Evolutionary conservation across 805 yeast species (phyloP), one percentile per base, ranked within the genome.

Genomic region (Wickerhamiella nectarea): DNA sequence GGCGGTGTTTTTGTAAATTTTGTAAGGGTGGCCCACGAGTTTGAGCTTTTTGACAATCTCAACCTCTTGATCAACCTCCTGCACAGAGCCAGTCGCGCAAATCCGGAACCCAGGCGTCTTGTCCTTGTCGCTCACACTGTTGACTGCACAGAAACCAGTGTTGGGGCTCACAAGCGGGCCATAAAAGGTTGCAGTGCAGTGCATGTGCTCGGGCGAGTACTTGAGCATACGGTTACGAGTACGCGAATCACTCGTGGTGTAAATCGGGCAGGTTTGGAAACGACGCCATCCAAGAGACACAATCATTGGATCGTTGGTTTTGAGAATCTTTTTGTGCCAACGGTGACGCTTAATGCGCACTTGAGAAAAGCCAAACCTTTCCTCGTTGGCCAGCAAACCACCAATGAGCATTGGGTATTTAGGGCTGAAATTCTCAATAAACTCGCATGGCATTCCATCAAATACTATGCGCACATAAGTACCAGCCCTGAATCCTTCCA

Each of bases 101-200:
- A 91, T 86, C 61, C 98, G 71, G 65, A 91, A 91, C 12, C 87
- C 76, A 2, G 94, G 91, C 1, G 93, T 80, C 11, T 95, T 84
- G 38, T 80, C 80, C 53, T 75, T 72, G 52, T 79, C 78, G 39
- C 93, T 85, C 20, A 91, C 91, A 44, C 80, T 71, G 57, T 87
- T 94, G 49, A 89, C 83, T 38, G 94, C 97, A 63, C 95, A 89
- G 62, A 91, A 93, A 1, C 97, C 93, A 0, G 98, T 89, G 58
- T 89, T 89, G 34, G 98, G 98, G 1, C 96, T 85, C 41, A 89
- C 95, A 44, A 91, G 70, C 10, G 99, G 99, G 1, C 98, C 98
- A 58, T 86, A 91, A 62, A 91, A 86, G 25, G 95, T 80, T 1
- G 95, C 96, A 58, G 80, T 78, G 70, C 98, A 91, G 60, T 81